phyloP scores from a whole-genome alignment of 2,329 filamentous ascomycete species.

The Ophiocordyceps camponoti-floridani region DNA sequence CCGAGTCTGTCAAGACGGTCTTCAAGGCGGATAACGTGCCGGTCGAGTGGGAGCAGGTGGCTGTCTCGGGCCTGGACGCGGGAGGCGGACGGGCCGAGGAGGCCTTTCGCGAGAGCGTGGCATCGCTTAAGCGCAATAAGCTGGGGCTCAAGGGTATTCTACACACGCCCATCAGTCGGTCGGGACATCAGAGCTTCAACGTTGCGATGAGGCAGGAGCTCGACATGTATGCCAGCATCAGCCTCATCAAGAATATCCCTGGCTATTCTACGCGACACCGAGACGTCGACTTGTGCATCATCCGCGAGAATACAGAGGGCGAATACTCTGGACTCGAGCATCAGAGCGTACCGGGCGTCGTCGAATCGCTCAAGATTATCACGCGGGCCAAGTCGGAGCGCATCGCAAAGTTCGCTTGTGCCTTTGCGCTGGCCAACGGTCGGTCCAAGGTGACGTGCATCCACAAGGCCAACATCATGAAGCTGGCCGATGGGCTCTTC shows the following conservation, averaged over 20 bases:
- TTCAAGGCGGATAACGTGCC: conserved; percentile 99
- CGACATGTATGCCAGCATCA: conserved; percentile 97
- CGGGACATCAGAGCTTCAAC: conserved; percentile 98
- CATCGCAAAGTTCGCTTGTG: conserved; percentile 97
- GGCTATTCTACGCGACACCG: conserved; percentile 96
- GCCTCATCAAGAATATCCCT: conserved; percentile 98
- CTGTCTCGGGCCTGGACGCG: conserved; percentile 77
- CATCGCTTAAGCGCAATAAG: conserved; percentile 96
- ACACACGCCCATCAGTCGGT: conserved; percentile 90
- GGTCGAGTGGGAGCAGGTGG: conserved; percentile 96
- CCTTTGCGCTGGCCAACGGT: conserved; percentile 96
- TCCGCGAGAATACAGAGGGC: conserved; percentile 99
- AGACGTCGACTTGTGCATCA: conserved; percentile 95
- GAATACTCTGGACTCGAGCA: conserved; percentile 99
- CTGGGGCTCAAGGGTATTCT: conserved; percentile 97
- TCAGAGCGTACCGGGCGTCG: conserved; percentile 88
- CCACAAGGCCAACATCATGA: conserved; percentile 99
- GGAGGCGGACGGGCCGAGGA: conserved; percentile 72
- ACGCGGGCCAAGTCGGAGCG: conserved; percentile 97
- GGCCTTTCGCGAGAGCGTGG: conserved; percentile 87
- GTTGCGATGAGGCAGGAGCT: conserved; percentile 97
- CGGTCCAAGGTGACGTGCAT: conserved; percentile 99
- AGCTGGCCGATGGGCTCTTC: conserved; percentile 97
- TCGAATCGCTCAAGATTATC: conserved; percentile 99
- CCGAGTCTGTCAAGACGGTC: conserved; percentile 95